Base-by-base conservation (phyloP, 495 filamentous ascomycete genomes). In the Astrothelium macrocarpum region DNA sequence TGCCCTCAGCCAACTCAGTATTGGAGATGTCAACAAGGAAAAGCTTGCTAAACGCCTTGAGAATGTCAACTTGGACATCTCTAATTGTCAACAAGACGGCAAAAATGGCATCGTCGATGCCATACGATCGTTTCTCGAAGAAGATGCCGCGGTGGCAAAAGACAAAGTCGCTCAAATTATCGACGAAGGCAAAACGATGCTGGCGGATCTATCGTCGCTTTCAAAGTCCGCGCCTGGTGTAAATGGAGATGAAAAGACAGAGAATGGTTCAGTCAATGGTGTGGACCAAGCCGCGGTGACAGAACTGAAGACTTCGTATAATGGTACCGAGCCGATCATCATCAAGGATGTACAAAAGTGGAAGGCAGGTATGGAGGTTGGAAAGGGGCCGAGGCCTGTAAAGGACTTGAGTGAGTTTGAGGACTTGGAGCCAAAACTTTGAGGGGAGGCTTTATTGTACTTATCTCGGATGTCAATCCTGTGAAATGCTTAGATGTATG, bases 371-470 rank as follows among this genome's bases (percentile, higher is more conserved):
- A 73, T 93, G 61, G 76, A 80, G 64, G 81, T 88, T 53, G 91
- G 84, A 66, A 77, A 80, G 29, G 91, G 88, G 0, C 84, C 90
- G 0, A 80, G 78, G 61, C 82, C 91, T 0, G 80, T 90, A n/a
- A 83, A 77, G 61, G 84, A 90, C 70, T 76, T 97, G 59, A 87
- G 78, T 66, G 89, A 90, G 63, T 96, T 88, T 70, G 89, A 93
- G 74, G 91, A 96, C 64, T 75, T 85, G 66, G 87, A 86, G 60
- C 75, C 88, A 14, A 94, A 94, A 77, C 82, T 94, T 58, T 90
- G 73, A 81, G 31, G 59, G 20, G n/a, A n/a, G n/a, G n/a, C n/a
- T n/a, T n/a, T n/a, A n/a, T n/a, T n/a, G n/a, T n/a, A n/a, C 26
- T 59, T 16, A 46, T n/a, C n/a, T n/a, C n/a, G n/a, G n/a, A n/a